Conservation (phyloP, 805 yeast species). For the Ogataea nakhonphanomensis region DNA sequence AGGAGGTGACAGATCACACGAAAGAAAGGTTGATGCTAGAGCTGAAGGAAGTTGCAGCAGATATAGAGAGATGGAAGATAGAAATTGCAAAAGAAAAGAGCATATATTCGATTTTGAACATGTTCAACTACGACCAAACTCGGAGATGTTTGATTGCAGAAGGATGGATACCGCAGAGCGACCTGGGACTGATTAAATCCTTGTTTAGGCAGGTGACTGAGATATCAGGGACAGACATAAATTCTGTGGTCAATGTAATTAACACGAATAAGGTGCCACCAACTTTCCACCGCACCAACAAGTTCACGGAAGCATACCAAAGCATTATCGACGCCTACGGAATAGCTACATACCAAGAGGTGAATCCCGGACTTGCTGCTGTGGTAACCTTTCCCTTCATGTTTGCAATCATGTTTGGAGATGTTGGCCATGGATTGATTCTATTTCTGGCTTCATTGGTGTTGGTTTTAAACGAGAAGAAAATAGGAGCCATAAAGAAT, state of each 20-base stretch:
- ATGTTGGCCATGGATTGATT: constrained; percentile 72
- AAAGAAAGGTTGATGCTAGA: constrained; percentile 72
- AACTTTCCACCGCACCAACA: constrained; percentile 66
- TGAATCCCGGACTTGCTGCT: constrained; percentile 73
- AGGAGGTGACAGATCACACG: constrained; percentile 58
- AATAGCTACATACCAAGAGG: constrained; percentile 69
- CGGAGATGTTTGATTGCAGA: constrained; percentile 88
- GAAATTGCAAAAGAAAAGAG: constrained; percentile 75
- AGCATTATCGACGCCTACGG: constrained; percentile 75
- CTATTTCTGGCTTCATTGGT: constrained; percentile 52
- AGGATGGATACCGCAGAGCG: constrained; percentile 93
- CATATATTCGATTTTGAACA: constrained; percentile 72
- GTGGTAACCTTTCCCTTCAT: constrained; percentile 75
- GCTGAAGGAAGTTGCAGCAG: constrained; percentile 71
- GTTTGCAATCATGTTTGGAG: constrained; percentile 86
- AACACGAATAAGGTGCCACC: constrained; percentile 68
- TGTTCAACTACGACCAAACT: constrained; percentile 75
- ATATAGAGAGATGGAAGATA: constrained; percentile 71
- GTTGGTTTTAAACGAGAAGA: constrained; percentile 53
- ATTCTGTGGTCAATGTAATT: constrained; percentile 56
- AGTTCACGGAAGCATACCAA: constrained; percentile 68
- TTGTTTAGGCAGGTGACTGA: constrained; percentile 65
- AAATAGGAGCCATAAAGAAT: constrained; percentile 47
- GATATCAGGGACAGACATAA: constrained; percentile 39
- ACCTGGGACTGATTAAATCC: constrained; percentile 59